phyloP scores from a whole-genome alignment of 2,329 filamentous ascomycete species.

The Ceratocystis diversiconidia region DNA sequence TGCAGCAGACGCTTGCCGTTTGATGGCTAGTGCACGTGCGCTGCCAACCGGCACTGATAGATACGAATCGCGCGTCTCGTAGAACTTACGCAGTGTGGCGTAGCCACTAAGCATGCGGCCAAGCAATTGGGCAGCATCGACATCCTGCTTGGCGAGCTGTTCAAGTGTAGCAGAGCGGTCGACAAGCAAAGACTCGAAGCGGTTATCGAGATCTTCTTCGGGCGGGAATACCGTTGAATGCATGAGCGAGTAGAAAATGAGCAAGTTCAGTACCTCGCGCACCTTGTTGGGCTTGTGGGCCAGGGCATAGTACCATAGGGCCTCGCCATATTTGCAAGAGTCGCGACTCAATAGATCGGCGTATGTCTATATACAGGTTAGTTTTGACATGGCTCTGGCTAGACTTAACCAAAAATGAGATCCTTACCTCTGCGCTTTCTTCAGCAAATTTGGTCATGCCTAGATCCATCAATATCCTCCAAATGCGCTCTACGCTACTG shows the following conservation, averaged over 20 bases:
- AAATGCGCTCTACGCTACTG: constrained; percentile 65
- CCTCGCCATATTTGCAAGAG: constrained; percentile 68
- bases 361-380: constrained; percentile 48
- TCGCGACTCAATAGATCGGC: constrained; percentile 61
- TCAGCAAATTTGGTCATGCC: constrained; percentile 67
- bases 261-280: constrained; percentile 68
- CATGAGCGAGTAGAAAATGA: constrained; percentile 75
- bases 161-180: constrained; percentile 59
- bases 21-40: constrained; percentile 44
- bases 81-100: constrained; percentile 79
- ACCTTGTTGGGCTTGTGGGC: constrained; percentile 67
- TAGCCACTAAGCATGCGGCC: constrained; percentile 83
- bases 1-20: constrained; percentile 55
- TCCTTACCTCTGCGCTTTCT: constrained; percentile 64
- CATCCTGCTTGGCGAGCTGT: constrained; percentile 56
- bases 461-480: constrained; percentile 61
- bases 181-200: constrained; percentile 54
- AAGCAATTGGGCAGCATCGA: constrained; percentile 68
- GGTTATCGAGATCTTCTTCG: constrained; percentile 54
- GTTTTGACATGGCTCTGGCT: constrained; percentile 9
- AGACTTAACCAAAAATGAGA: background rate
- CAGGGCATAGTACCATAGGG: constrained; percentile 80
- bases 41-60: constrained; percentile 24
- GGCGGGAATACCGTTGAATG: constrained; percentile 72
- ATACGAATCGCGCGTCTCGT: constrained; percentile 62